Base-by-base conservation (phyloP, 2,329 filamentous ascomycete species). In the Colletotrichum musae region DNA sequence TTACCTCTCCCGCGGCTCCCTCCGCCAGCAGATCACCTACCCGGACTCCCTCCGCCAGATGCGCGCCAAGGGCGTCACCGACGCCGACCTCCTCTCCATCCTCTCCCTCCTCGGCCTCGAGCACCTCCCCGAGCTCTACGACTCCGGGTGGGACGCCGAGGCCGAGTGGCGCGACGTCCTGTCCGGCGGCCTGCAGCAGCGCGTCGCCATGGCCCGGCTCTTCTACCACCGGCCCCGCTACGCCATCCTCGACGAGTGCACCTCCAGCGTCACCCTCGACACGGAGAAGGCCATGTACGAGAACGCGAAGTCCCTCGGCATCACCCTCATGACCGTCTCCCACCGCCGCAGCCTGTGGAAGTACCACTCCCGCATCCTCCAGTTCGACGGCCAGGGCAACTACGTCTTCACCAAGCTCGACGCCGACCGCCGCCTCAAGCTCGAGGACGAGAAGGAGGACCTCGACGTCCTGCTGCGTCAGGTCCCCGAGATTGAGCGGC, bases 241-340 rank as follows among this genome's bases (percentile, higher is more conserved):
- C 79, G 96, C 96, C 12, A 99, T 99, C 73, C 85, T 99, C 45
- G 96, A 99, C 79, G 96, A 99, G 83, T 99, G 96, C 81, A 99
- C 96, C 6, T 95, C 92, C 65, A 94, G 91, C 60, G 94, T 99
- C n/a, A 98, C 97, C 16, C 87, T 98, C 32, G 95, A 98, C 74
- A 94, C 95, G 70, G 96, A 99, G 78, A 92, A 94, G 78, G 88
- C 94, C 78, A 98, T 99, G 94, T 99, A 99, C 80, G 95, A 98
- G 75, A 95, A 94, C 64, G 96, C 96, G 58, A 98, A 99, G 86
- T 87, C 89, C 18, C 83, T 98, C 18, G 94, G 94, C 4, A 96
- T 98, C 75, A 98, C 96, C 0, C 87, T 99, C 72, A 98, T 99
- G 94, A 99, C 96, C 0, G 96, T 99, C 26, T 94, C 91, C 72